Base-by-base conservation (phyloP, 352 stramenopile genomes). In the Globisporangium apiculatum region DNA sequence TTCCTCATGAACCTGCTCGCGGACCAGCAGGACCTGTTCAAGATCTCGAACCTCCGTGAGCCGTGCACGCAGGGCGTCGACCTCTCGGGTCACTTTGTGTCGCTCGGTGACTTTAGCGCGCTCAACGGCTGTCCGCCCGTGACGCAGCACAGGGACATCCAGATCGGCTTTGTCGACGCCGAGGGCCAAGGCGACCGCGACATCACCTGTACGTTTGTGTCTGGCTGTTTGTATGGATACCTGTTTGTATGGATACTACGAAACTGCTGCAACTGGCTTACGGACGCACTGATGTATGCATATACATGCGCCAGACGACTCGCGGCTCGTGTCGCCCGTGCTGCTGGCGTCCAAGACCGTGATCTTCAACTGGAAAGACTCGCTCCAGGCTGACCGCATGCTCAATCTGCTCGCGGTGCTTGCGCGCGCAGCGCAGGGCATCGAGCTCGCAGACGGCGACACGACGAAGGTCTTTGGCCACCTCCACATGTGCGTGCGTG, bases 281-380 rank as follows among this genome's bases (percentile, higher is more conserved):
- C 50, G 52, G 24, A 31, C 24, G 24, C 24, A 42, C 14, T 69
- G 12, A 36, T 24, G 17, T 12, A 15, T 54, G 8, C 59, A 49
- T 55, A 7, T 55, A 31, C 24, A 31, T 31, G 24, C 24, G 24
- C 24, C 24, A 88, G 75, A 94, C 52, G 85, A 94, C 59, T 94
- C 83, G 56, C 65, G 83, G 51, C 69, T 94, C 24, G 83, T 94
- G 58, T 93, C 85, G 31, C 85, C 85, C 2, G 82, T 94, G 45
- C 66, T 94, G 52, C 64, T 94, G n/a, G 64, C 85, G 18, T 94
- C 85, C 24, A 94, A 94, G 55, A 83, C 83, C 0, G 85, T 94
- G 42, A 67, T 94, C n/a, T 94, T 94, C 61, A 94, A 94, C 66
- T 94, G 85, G 85, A 94, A 94, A 61, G 85, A 95, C 62, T 91